phyloP scores from a whole-genome alignment of 2,329 filamentous ascomycete species.

The Paecilomyces formosus region DNA sequence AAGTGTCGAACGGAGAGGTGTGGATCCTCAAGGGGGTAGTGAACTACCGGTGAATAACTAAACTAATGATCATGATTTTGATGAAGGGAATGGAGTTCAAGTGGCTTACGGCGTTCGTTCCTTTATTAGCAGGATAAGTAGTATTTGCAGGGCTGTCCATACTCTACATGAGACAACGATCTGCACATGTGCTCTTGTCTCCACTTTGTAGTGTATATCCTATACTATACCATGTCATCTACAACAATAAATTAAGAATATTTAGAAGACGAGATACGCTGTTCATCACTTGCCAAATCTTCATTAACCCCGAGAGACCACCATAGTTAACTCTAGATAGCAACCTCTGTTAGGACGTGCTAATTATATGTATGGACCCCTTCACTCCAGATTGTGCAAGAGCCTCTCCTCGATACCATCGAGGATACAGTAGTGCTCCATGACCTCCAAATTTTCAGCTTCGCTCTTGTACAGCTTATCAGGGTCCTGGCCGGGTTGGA shows the following conservation, averaged over 20 bases:
- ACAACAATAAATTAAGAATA: not conserved
- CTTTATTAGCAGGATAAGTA: not conserved
- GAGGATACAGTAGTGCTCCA: constrained; percentile 87
- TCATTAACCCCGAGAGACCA: constrained; percentile 2
- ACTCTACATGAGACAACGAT: not conserved
- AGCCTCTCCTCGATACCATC: constrained; percentile 82
- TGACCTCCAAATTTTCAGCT: constrained; percentile 89
- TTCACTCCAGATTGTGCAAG: constrained; percentile 44
- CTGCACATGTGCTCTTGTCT: not conserved
- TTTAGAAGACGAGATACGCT: not conserved
- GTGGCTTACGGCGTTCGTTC: not conserved
- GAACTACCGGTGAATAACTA: constrained; percentile 37
- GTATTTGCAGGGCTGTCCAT: not conserved
- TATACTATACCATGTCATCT: not conserved
- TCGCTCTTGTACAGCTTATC: constrained; percentile 92
- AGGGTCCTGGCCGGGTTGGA: constrained; percentile 86
- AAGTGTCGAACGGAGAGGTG: constrained; percentile 81
- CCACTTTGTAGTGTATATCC: not conserved
- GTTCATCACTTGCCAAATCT: not conserved
- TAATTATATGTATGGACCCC: constrained; percentile 3
- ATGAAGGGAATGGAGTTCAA: not conserved
- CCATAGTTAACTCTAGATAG: constrained; percentile 1
- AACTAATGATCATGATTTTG: not conserved
- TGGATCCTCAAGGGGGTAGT: constrained; percentile 64
- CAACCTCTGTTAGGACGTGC: constrained; percentile 1